A percentile compares a stretch with the other conserved stretches of the same genome.
Evolutionary conservation across 164 flowering plant species (phyloP).

Genomic region (Sextonia rubra): DNA sequence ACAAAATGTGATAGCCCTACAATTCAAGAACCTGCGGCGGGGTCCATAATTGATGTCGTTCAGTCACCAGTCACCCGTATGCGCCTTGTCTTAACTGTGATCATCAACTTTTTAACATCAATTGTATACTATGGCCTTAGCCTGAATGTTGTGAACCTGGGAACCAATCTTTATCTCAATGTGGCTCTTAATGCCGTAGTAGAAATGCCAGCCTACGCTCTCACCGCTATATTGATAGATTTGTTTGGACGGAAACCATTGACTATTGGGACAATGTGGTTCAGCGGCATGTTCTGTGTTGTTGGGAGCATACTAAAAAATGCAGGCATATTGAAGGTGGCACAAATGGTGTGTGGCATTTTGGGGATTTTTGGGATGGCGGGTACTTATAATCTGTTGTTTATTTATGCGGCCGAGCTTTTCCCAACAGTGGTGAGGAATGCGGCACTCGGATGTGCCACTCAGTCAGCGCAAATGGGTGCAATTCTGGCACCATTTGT

Average conservation of each 20-base stretch:
- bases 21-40: slow-evolving; percentile 1
- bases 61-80: slow-evolving; percentile 49
- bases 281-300: slow-evolving; percentile 72
- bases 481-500: slow-evolving; percentile 87
- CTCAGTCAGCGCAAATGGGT: slow-evolving; percentile 87
- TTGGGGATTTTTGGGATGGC: slow-evolving; percentile 90
- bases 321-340: slow-evolving; percentile 38
- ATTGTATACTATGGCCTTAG: slow-evolving; percentile 87
- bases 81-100: slow-evolving; percentile 53
- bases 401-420: slow-evolving; percentile 73
- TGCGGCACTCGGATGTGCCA: slow-evolving; percentile 78
- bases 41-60: slow-evolving; percentile 54
- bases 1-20: neutral
- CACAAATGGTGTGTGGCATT: slow-evolving; percentile 63
- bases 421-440: slow-evolving; percentile 94
- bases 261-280: slow-evolving; percentile 63
- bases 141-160: slow-evolving; percentile 80
- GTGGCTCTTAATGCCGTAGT: slow-evolving; percentile 71
- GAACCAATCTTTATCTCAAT: slow-evolving; percentile 68
- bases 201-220: slow-evolving; percentile 76
- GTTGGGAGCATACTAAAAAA: slow-evolving; percentile 35
- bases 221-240: slow-evolving; percentile 65
- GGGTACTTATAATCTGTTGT: slow-evolving; percentile 77
- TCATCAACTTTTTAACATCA: slow-evolving; percentile 56
- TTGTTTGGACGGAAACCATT: slow-evolving; percentile 67